Conservation (phyloP, 139 green algal genomes). For the Picochlorum sp. region DNA sequence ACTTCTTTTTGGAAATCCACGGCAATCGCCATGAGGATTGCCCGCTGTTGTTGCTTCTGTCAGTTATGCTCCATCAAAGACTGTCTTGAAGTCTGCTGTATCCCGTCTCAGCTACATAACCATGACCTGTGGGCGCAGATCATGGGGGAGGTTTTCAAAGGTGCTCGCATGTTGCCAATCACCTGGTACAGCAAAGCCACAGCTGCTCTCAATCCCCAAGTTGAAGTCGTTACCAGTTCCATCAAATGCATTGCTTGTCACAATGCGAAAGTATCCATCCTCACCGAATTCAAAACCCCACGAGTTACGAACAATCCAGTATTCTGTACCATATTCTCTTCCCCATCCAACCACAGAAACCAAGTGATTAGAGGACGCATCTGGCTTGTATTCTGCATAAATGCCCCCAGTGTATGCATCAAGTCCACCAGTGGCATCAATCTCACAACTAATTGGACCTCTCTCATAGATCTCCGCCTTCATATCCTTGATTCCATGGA, state of each 20-base stretch:
- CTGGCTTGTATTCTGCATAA: conserved; percentile 29
- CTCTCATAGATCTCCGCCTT: conserved; percentile 75
- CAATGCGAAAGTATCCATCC: conserved; percentile 58
- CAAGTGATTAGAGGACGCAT: conserved; percentile 69
- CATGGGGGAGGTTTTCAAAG: background rate
- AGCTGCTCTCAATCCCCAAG: conserved; percentile 62
- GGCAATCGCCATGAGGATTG: no score
- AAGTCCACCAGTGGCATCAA: conserved; percentile 65
- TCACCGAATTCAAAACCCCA: conserved; percentile 71
- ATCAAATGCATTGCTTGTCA: conserved; percentile 45
- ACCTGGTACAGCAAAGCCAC: conserved; percentile 52
- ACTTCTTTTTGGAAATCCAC: no score
- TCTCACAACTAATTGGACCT: conserved; percentile 78
- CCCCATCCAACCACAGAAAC: conserved; percentile 81
- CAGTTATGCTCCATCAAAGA: no score
- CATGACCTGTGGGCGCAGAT: background rate
- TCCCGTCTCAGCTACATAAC: no score
- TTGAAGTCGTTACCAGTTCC: conserved; percentile 57
- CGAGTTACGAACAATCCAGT: conserved; percentile 58
- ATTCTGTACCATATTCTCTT: conserved; percentile 54
- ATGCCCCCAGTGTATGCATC: conserved; percentile 56
- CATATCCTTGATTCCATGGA: conserved; percentile 54
- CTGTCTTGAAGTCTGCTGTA: no score
- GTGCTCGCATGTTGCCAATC: conserved; percentile 22
- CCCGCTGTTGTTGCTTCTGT: no score